Conservation (phyloP, 345 rosid genomes). For the Syzygium oleosum region DNA sequence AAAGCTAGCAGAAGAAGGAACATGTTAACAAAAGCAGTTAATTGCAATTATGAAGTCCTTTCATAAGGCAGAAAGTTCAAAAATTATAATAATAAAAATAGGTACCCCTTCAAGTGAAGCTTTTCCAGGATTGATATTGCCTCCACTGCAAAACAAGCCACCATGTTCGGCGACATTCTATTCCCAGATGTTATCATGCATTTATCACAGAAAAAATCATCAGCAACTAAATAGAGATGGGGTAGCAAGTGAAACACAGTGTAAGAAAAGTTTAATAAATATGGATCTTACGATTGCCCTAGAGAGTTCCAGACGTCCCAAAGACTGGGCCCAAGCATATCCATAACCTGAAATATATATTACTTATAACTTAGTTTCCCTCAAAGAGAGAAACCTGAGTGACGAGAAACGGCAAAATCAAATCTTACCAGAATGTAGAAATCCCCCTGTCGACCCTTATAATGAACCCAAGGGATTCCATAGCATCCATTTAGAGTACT, state of each 20-base stretch:
- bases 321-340: conserved; percentile 94
- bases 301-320: conserved; percentile 96
- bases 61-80: not conserved
- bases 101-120: conserved; percentile 81
- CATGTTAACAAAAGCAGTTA: not conserved
- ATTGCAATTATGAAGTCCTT: not conserved
- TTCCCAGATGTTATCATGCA: not conserved
- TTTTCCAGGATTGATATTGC: conserved; percentile 90
- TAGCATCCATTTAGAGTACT: conserved; percentile 69
- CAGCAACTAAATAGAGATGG: not conserved
- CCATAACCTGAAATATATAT: conserved; percentile 76
- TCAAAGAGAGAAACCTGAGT: not conserved
- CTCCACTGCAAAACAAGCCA: conserved; percentile 90
- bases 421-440: conserved; percentile 79
- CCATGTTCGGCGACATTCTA: conserved; percentile 89
- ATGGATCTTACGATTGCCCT: conserved; percentile 58
- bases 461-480: conserved; percentile 84
- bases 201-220: not conserved
- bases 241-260: not conserved
- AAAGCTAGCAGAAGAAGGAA: conserved; percentile 42
- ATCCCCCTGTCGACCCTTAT: conserved; percentile 94
- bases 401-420: not conserved
- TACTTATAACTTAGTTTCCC: not conserved
- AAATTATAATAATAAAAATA: not conserved
- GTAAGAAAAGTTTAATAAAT: not conserved